phyloP scores from a whole-genome alignment of 2,329 filamentous ascomycete genomes.

The Penicillium digitatum region DNA sequence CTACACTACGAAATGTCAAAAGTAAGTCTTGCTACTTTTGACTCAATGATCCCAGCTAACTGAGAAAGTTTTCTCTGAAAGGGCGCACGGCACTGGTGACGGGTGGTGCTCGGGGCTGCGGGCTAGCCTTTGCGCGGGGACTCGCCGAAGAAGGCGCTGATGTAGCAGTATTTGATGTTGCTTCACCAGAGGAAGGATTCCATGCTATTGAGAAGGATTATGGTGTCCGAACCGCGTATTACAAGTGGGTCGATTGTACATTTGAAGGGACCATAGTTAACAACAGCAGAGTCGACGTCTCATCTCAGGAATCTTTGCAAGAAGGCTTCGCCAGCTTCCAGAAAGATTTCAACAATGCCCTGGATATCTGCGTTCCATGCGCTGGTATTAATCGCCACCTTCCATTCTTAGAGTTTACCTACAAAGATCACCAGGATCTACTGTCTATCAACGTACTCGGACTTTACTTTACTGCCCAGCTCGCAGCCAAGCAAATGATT shows the following conservation, averaged over 20 bases:
- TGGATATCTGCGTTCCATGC: slow-evolving; percentile 47
- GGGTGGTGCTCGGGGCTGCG: slow-evolving; percentile 47
- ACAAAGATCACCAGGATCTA: slow-evolving; percentile 42
- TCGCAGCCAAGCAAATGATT: slow-evolving; percentile 52
- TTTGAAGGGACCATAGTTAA: background rate
- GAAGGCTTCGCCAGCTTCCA: slow-evolving; percentile 34
- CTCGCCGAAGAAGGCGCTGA: slow-evolving; percentile 47
- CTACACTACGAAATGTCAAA: slow-evolving; percentile 20
- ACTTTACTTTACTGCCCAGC: slow-evolving; percentile 47
- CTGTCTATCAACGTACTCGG: slow-evolving; percentile 46
- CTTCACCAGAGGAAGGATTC: slow-evolving; percentile 40
- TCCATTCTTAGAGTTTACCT: slow-evolving; percentile 45
- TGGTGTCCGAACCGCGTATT: slow-evolving; percentile 42
- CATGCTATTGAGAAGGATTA: slow-evolving; percentile 41
- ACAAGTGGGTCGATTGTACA: slow-evolving; percentile 26
- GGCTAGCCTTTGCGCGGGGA: slow-evolving; percentile 45
- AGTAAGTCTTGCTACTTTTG: slow-evolving; percentile 8
- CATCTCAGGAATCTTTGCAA: slow-evolving; percentile 30
- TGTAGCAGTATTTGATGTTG: slow-evolving; percentile 47
- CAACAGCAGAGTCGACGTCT: slow-evolving; percentile 39
- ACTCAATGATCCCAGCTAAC: background rate
- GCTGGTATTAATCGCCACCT: slow-evolving; percentile 47
- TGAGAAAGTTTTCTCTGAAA: slow-evolving; percentile 47
- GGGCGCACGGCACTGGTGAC: slow-evolving; percentile 48
- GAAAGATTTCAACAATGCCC: slow-evolving; percentile 33